Evolutionary conservation across 169 alveolate species (phyloP).

Genomic region (Plasmodium gonderi): DNA sequence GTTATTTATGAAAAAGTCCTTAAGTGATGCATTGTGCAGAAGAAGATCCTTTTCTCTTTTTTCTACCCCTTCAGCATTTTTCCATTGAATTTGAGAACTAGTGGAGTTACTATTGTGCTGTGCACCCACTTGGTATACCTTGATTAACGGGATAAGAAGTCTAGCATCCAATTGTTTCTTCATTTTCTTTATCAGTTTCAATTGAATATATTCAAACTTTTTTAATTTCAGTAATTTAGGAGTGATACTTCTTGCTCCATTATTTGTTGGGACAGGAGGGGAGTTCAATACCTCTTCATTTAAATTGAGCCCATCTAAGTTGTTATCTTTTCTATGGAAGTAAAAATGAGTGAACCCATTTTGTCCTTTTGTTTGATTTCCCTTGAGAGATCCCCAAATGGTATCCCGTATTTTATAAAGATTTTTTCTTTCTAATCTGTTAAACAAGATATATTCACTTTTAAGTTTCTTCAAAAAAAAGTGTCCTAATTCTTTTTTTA

Average conservation of each 20-base stretch:
- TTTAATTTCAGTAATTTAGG: too few relatives aligned
- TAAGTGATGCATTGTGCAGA: not conserved
- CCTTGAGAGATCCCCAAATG: not conserved
- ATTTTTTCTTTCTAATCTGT: slow-evolving; percentile 15
- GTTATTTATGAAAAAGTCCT: not conserved
- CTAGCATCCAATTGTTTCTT: slow-evolving; percentile 26
- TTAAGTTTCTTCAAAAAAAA: slow-evolving; percentile 19
- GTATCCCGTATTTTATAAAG: slow-evolving; percentile 9
- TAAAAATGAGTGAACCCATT: not conserved
- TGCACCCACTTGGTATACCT: not conserved
- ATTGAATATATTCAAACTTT: not conserved
- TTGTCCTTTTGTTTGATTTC: not conserved
- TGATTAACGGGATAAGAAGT: slow-evolving; percentile 26
- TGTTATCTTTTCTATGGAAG: not conserved
- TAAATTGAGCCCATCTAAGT: not conserved
- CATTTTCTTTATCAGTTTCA: slow-evolving; percentile 38
- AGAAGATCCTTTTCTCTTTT: not conserved
- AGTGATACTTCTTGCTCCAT: too few relatives aligned
- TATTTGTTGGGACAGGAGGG: not conserved
- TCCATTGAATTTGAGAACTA: too few relatives aligned
- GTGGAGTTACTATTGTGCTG: too few relatives aligned
- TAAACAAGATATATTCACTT: slow-evolving; percentile 30
- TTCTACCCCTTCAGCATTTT: too few relatives aligned
- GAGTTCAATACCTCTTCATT: not conserved
- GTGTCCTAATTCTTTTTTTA: slow-evolving; percentile 7